phyloP scores from a whole-genome alignment of 2,329 filamentous ascomycete species.

The Helotiales sp. region DNA sequence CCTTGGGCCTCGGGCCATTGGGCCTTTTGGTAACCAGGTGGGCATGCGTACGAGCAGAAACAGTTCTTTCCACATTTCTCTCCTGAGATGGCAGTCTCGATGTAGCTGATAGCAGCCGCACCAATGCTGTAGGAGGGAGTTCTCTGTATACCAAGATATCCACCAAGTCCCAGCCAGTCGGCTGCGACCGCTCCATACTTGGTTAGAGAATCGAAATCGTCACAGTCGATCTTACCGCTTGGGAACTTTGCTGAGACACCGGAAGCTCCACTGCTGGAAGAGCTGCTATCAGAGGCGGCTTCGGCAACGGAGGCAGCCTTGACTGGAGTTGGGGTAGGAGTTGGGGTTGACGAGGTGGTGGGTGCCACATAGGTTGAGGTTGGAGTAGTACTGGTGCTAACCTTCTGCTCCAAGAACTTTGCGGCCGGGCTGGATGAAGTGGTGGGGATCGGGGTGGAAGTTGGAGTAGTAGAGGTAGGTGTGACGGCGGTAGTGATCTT shows the following conservation, averaged over 20 bases:
- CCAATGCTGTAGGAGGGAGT: conserved; percentile 56
- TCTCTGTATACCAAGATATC: conserved; percentile 82
- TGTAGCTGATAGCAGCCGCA: conserved; percentile 63
- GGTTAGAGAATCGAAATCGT: conserved; percentile 68
- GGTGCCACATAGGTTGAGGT: conserved; percentile 44
- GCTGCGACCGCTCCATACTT: conserved; percentile 79
- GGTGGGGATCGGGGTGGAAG: conserved; percentile 36
- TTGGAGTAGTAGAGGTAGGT: conserved; percentile 40
- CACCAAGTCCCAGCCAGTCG: conserved; percentile 69
- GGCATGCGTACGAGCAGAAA: conserved; percentile 94
- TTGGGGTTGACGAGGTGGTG: conserved; percentile 44
- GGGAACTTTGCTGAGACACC: conserved; percentile 75
- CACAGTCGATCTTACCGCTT: conserved; percentile 73
- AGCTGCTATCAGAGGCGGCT: conserved; percentile 38
- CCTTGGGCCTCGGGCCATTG: conserved; percentile 88
- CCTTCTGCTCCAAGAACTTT: conserved; percentile 26
- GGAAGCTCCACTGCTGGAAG: conserved; percentile 41
- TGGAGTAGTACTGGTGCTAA: conserved; percentile 39
- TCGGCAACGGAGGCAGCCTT: conserved; percentile 31
- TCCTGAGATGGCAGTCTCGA: conserved; percentile 66
- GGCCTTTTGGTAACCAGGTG: conserved; percentile 87
- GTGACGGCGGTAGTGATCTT: conserved; percentile 52
- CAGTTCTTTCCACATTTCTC: conserved; percentile 63
- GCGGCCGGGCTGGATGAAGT: conserved; percentile 37
- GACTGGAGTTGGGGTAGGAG: conserved; percentile 8